Conservation (phyloP, 768 basidiomycete genomes). For the Tephrocybe sp. region DNA sequence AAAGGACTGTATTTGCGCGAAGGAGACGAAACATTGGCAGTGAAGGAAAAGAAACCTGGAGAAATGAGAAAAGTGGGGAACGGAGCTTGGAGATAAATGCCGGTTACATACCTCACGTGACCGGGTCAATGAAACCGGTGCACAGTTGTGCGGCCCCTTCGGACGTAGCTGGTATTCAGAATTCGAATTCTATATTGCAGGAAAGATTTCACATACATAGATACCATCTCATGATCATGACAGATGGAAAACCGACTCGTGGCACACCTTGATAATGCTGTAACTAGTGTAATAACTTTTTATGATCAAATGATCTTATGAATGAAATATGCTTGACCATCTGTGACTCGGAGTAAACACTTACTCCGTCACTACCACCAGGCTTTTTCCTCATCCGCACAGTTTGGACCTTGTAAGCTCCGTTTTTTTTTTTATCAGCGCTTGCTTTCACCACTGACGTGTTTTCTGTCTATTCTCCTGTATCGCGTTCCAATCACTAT, state of each 20-base stretch:
- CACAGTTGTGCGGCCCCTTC: too few relatives aligned
- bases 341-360: slow-evolving; percentile 16
- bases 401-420: slow-evolving; percentile 31
- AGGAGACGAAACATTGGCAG: slow-evolving; percentile 12
- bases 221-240: too few relatives aligned
- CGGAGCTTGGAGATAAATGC: background rate
- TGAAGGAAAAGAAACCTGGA: background rate
- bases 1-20: slow-evolving; percentile 1
- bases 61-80: background rate
- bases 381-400: slow-evolving; percentile 24
- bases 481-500: slow-evolving; percentile 34
- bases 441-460: slow-evolving; percentile 16
- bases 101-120: background rate
- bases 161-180: too few relatives aligned
- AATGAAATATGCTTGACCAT: too few relatives aligned
- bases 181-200: too few relatives aligned
- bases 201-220: too few relatives aligned
- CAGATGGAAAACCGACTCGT: too few relatives aligned
- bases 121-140: background rate
- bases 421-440: slow-evolving; percentile 7
- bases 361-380: slow-evolving; percentile 53
- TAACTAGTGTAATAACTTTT: too few relatives aligned
- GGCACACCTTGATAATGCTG: too few relatives aligned
- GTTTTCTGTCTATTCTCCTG: slow-evolving; percentile 11
- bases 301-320: too few relatives aligned